A percentile compares a stretch with the other conserved stretches of the same genome.
Evolutionary conservation across 208 protist genomes (phyloP).

Genomic region (Leishmania tarentolae): DNA sequence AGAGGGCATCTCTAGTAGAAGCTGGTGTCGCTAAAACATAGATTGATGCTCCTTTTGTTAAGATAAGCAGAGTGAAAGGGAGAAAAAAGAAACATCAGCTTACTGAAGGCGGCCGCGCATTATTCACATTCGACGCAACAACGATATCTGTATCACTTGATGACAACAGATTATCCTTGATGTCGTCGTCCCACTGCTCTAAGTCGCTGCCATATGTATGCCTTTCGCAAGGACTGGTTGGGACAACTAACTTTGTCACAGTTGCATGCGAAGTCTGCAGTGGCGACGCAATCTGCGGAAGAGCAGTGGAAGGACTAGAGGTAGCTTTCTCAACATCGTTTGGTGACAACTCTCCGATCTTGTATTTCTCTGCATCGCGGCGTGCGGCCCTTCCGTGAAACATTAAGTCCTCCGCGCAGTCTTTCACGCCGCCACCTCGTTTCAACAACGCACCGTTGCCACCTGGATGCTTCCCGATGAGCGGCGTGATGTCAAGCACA

Average conservation of each 20-base stretch:
- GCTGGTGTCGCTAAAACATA: not conserved
- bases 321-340: slow-evolving; percentile 17
- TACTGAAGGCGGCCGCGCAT: not conserved
- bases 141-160: slow-evolving; percentile 29
- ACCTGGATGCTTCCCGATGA: slow-evolving; percentile 64
- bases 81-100: not conserved
- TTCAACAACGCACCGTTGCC: slow-evolving; percentile 61
- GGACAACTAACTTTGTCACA: slow-evolving; percentile 17
- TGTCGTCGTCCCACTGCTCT: slow-evolving; percentile 14
- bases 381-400: slow-evolving; percentile 63
- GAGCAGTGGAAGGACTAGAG: not conserved
- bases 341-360: slow-evolving; percentile 62
- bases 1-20: not conserved
- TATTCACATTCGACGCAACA: slow-evolving; percentile 5
- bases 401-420: slow-evolving; percentile 64
- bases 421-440: slow-evolving; percentile 66
- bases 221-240: slow-evolving; percentile 14
- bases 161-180: slow-evolving; percentile 17
- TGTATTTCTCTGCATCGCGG: slow-evolving; percentile 36
- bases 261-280: not conserved
- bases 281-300: not conserved
- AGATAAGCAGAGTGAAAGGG: not conserved
- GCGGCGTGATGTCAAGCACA: slow-evolving; percentile 76
- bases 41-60: not conserved
- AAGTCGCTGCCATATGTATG: slow-evolving; percentile 12